These are phyloP conservation scores for Mycena sp. DNA, from an alignment of 1,284 basidiomycete genomes.

Conservation along the genomic window DNA sequence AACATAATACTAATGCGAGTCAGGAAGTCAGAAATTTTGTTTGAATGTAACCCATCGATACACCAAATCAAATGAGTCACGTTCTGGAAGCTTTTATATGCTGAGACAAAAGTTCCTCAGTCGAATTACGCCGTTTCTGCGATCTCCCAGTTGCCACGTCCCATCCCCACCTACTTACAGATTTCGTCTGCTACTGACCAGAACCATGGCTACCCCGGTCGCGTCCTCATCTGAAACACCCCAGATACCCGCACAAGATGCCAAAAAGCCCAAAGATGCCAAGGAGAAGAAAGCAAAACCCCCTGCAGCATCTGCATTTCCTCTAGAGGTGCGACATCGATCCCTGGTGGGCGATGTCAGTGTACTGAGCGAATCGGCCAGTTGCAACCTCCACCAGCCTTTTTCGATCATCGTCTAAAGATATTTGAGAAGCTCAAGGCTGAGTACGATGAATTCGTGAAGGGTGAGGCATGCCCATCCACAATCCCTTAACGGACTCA, in stretches of 20 bases:
- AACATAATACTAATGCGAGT: background rate
- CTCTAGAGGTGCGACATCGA: conserved; percentile 64
- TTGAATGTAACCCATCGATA: no score
- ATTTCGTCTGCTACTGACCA: conserved; percentile 27
- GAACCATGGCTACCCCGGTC: conserved; percentile 47
- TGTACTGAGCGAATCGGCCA: conserved; percentile 45
- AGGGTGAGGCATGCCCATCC: conserved; percentile 61
- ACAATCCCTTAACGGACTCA: conserved; percentile 17
- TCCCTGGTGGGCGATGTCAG: conserved; percentile 4
- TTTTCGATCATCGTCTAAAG: conserved; percentile 90
- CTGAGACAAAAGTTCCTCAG: conserved; percentile 43
- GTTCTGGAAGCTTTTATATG: conserved; percentile 44
- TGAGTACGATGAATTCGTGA: conserved; percentile 85
- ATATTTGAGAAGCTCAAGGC: conserved; percentile 92
- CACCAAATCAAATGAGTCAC: conserved; percentile 19
- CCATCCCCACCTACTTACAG: conserved; percentile 36
- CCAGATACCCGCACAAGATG: background rate
- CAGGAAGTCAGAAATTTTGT: background rate
- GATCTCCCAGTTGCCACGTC: conserved; percentile 38
- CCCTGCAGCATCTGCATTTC: conserved; percentile 54
- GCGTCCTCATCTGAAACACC: conserved; percentile 20
- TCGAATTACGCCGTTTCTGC: conserved; percentile 45
- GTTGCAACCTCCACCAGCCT: conserved; percentile 89
- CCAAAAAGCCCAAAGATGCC: conserved; percentile 9
- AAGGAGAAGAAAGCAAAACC: conserved; percentile 48